Base-by-base conservation (phyloP, 805 yeast genomes). In the Pichia eremophila region DNA sequence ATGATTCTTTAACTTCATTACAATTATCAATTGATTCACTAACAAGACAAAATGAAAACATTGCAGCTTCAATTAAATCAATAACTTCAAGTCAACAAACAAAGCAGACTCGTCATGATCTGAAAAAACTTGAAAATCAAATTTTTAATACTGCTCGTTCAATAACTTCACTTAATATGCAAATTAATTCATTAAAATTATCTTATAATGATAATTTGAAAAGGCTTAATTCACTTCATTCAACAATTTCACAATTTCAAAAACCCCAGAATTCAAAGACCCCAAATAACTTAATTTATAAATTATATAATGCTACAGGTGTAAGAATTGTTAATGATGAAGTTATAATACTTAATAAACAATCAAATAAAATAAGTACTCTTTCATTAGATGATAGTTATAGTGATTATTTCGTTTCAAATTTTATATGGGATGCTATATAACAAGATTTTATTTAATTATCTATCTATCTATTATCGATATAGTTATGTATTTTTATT, bases 341-440 rank as follows among this genome's bases (percentile, higher is more conserved):
- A 49, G 64, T 79, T 2, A 58, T 81, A 38, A 73, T 81, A 4
- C 67, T 73, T 49, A 78, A 77, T 57, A 72, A 71, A 46, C 61
- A 62, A n/a, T 64, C 63, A 28, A 74, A 74, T 43, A 60, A 68
- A 28, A 64, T 79, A 1, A 7, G 9, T 10, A 34, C n/a, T 34
- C 17, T 34, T 8, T 34, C 36, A 8, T 14, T 79, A 32, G 74
- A 71, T 27, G 63, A 58, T 41, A 74, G 77, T 49, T 77, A 80
- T 51, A 78, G 84, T 56, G 81, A 80, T 49, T 82, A 73, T 57
- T 85, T 84, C 61, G 74, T 84, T 31, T 75, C 87, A 14, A 85
- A 86, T 57, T 83, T 77, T 59, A 75, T 86, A 32, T 86, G 95
- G 95, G 93, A 85, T 51, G 73, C 75, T 46, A 54, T 78, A 52